Conservation (phyloP, 2,329 filamentous ascomycete species). For the Aspergillus novoparasiticus region DNA sequence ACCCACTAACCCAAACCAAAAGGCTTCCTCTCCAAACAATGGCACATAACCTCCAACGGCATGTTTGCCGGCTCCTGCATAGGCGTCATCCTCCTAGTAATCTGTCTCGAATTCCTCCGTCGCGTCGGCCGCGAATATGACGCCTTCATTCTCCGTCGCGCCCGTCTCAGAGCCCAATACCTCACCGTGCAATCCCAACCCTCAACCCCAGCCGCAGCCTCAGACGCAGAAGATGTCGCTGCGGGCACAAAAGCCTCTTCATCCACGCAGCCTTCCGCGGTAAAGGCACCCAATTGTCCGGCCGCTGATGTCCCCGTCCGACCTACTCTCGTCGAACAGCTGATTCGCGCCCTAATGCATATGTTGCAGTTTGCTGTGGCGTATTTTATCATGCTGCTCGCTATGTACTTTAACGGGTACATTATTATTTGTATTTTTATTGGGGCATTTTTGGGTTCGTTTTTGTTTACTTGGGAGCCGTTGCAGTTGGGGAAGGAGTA, state of each 20-base stretch:
- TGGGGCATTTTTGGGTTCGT: constrained; percentile 71
- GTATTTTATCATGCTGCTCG: constrained; percentile 74
- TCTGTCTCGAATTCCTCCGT: constrained; percentile 72
- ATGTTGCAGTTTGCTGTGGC: constrained; percentile 72
- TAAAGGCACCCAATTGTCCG: background rate
- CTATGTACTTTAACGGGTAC: constrained; percentile 71
- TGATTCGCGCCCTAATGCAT: constrained; percentile 67
- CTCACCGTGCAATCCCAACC: constrained; percentile 4
- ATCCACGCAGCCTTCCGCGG: background rate
- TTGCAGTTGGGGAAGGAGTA: constrained; percentile 23
- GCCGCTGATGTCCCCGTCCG: constrained; percentile 40
- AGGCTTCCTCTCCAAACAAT: constrained; percentile 69
- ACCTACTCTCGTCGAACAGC: constrained; percentile 67
- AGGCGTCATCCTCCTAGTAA: constrained; percentile 72
- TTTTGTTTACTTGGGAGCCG: constrained; percentile 72
- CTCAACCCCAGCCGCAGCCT: background rate
- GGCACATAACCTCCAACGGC: constrained; percentile 69
- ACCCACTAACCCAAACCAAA: constrained; percentile 3
- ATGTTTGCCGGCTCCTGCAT: constrained; percentile 83
- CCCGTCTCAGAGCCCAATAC: constrained; percentile 34
- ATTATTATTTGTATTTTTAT: constrained; percentile 81
- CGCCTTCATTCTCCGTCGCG: constrained; percentile 61
- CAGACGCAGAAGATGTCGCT: constrained; percentile 1
- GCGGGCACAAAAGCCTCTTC: background rate
- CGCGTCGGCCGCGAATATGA: constrained; percentile 74